Evolutionary conservation across 139 green algal genomes (phyloP).

Genomic region (Chloropicon primus): DNA sequence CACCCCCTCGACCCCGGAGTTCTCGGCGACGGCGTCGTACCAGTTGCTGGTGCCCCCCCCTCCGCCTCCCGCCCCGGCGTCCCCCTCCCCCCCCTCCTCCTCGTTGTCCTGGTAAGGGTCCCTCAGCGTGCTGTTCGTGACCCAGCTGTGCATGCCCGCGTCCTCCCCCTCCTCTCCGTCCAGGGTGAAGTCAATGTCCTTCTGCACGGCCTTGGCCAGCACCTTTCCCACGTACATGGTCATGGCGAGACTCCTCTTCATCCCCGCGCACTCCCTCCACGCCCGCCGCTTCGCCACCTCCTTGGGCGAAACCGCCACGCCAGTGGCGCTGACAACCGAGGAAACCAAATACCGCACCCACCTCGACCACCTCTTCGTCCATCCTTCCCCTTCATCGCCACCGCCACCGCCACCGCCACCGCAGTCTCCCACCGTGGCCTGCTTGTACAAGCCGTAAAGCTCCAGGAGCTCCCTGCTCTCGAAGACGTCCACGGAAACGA

Average conservation of each 20-base stretch:
- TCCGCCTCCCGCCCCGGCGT: too few relatives aligned
- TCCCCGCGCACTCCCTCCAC: not conserved
- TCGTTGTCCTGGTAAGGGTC: not conserved
- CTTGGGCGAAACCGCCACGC: not conserved
- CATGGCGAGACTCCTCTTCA: not conserved
- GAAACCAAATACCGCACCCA: too few relatives aligned
- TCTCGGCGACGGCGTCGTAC: not conserved
- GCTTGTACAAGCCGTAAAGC: conserved; percentile 7
- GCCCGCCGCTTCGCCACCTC: not conserved
- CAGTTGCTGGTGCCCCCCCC: not conserved
- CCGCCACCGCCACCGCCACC: too few relatives aligned
- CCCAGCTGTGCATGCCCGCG: not conserved
- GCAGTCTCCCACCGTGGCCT: conserved; percentile 1
- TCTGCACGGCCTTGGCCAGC: not conserved
- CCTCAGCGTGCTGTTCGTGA: not conserved
- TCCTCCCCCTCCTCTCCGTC: not conserved
- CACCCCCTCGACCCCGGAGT: not conserved
- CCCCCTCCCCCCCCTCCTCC: too few relatives aligned
- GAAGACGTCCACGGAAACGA: not conserved
- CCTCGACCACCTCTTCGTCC: too few relatives aligned
- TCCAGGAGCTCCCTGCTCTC: not conserved
- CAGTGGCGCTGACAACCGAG: too few relatives aligned
- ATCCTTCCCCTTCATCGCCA: too few relatives aligned
- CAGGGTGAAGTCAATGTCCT: not conserved
- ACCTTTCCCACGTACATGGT: not conserved